phyloP scores from a whole-genome alignment of 2,329 filamentous ascomycete genomes.

The Curvularia verruculosa region DNA sequence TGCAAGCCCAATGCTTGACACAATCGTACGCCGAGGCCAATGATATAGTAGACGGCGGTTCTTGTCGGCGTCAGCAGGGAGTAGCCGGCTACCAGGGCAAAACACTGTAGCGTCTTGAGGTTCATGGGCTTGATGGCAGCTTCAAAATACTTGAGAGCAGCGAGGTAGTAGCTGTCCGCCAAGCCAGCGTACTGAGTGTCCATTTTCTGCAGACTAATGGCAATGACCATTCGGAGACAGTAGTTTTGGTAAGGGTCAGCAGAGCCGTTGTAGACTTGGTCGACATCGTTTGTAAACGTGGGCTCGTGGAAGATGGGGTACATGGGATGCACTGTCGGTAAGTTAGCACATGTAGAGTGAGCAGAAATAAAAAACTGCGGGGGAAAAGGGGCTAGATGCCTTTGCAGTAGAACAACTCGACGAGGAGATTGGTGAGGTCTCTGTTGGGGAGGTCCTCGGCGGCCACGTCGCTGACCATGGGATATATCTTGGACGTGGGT shows the following conservation, averaged over 20 bases:
- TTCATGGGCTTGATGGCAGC: slow-evolving; percentile 86
- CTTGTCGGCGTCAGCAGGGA: slow-evolving; percentile 90
- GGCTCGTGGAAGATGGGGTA: slow-evolving; percentile 87
- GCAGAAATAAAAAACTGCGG: no score
- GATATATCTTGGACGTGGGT: slow-evolving; percentile 80
- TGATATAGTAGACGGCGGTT: slow-evolving; percentile 90
- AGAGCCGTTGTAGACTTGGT: slow-evolving; percentile 79
- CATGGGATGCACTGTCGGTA: slow-evolving; percentile 77
- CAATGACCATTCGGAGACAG: slow-evolving; percentile 86
- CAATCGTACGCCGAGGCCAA: slow-evolving; percentile 85
- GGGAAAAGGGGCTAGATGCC: slow-evolving; percentile 54
- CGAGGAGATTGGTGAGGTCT: slow-evolving; percentile 74
- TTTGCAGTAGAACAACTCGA: slow-evolving; percentile 86
- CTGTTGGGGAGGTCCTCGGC: slow-evolving; percentile 76
- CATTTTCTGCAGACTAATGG: slow-evolving; percentile 92
- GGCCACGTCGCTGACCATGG: slow-evolving; percentile 84
- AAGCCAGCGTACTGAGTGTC: slow-evolving; percentile 89
- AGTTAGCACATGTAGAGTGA: slow-evolving; percentile 20
- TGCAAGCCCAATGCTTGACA: slow-evolving; percentile 87
- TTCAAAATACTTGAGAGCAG: slow-evolving; percentile 84
- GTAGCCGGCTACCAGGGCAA: slow-evolving; percentile 86
- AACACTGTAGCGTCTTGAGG: slow-evolving; percentile 85
- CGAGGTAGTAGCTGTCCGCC: slow-evolving; percentile 92
- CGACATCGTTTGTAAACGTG: slow-evolving; percentile 74
- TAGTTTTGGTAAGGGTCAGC: slow-evolving; percentile 85